Percentiles rank a stretch among this genome's conserved stretches.
phyloP scores from a whole-genome alignment of 2,329 filamentous ascomycete genomes.

The Neofusicoccum umdonicola region DNA sequence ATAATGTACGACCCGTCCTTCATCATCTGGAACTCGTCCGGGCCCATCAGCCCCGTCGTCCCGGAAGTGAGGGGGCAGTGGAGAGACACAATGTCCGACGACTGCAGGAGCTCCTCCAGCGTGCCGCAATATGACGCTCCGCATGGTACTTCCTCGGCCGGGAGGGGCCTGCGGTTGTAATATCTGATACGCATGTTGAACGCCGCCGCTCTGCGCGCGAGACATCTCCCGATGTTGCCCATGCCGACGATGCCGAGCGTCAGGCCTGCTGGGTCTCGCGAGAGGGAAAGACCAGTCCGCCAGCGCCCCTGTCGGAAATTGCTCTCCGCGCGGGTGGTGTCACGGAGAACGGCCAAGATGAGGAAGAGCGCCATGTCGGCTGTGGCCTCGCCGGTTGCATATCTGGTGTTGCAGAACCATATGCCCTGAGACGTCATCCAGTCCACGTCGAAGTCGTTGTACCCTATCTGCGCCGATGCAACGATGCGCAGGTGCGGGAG shows the following conservation, averaged over 20 bases:
- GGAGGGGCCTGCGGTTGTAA: constrained; percentile 41
- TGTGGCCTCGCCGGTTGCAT: constrained; percentile 55
- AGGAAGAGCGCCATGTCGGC: constrained; percentile 50
- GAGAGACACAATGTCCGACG: constrained; percentile 45
- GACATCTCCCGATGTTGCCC: constrained; percentile 47
- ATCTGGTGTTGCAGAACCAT: constrained; percentile 55
- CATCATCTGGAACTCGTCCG: constrained; percentile 45
- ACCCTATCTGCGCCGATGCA: constrained; percentile 48
- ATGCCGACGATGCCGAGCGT: constrained; percentile 51
- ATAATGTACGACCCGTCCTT: constrained; percentile 49
- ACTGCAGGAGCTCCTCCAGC: constrained; percentile 41
- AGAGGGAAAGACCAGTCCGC: constrained; percentile 32
- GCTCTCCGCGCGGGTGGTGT: constrained; percentile 42
- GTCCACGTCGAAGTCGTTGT: constrained; percentile 48
- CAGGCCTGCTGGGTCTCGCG: constrained; percentile 44
- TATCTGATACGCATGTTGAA: constrained; percentile 49
- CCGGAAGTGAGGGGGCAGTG: constrained; percentile 48
- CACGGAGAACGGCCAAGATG: constrained; percentile 47
- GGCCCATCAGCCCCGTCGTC: constrained; percentile 43
- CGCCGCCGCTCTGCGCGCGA: constrained; percentile 39
- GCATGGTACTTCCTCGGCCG: constrained; percentile 35
- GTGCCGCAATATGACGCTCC: constrained; percentile 34
- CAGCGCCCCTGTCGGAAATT: constrained; percentile 39
- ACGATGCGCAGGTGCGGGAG: constrained; percentile 47
- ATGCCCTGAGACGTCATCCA: constrained; percentile 45